Evolutionary conservation across 495 filamentous ascomycete genomes (phyloP), one percentile per base, ranked within the genome.

Genomic region (Hyaloscypha bicolor): DNA sequence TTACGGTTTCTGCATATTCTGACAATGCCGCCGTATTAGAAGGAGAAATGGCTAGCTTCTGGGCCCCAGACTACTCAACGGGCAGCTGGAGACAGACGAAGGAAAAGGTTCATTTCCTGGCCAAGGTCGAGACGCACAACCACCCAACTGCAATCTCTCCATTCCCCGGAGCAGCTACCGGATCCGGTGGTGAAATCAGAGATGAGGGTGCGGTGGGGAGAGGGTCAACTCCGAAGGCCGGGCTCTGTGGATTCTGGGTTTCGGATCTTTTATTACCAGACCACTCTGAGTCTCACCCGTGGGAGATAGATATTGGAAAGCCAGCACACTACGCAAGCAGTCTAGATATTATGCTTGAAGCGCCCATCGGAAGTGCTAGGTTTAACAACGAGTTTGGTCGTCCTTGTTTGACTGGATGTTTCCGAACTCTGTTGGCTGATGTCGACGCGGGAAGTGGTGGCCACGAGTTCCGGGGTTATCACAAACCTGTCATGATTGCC

Each of bases 401-500:
- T n/a, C 95, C 96, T 42, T 93, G 90, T 73, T 92, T 93, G 30
- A 82, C 87, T 0, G 95, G 96, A 31, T 93, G 92, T 74, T 98
- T 98, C 82, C 85, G 94, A 58, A 98, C 95, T 0, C 80, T 99
- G 4, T 83, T 94, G 25, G 90, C 85, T 29, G 81, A 88, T 51
- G 83, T 90, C 55, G 79, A 87, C 58, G 77, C 85, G 21, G 82
- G 80, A n/a, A 85, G 85, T 62, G 86, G 85, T 37, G 80, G 82
- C 55, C 81, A 83, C 4, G 94, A 99, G 58, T 79, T 91, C 58
- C 83, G 96, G 71, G 95, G 95, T 19, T 99, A 96, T 72, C 94
- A 97, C 81, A 99, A 99, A 79, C 95, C 95, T 8, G 97, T 99
- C 76, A 97, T 99, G 93, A 90, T 99, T 80, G 95, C 96, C 64